phyloP scores from a whole-genome alignment of 305 asterid species.

The Rubia tinctorum region DNA sequence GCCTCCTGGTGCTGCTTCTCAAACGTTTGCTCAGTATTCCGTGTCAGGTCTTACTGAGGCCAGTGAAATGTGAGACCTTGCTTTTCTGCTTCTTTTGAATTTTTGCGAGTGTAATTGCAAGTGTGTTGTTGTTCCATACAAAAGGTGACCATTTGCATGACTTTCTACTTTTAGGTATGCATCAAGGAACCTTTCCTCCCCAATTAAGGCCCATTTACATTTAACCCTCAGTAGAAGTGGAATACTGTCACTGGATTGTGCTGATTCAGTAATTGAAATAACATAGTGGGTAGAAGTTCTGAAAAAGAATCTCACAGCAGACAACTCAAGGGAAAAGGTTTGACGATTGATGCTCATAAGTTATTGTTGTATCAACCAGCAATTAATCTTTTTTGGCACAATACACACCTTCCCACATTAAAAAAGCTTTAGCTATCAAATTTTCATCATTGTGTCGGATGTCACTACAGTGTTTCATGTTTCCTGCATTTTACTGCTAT shows the following conservation, averaged over 20 bases:
- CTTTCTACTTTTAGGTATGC: conserved; percentile 57
- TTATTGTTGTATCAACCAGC: not conserved
- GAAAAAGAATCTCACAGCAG: conserved; percentile 69
- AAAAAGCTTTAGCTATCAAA: no score
- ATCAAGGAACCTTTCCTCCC: conserved; percentile 86
- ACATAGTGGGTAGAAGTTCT: conserved; percentile 99
- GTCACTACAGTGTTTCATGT: no score
- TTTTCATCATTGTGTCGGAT: no score
- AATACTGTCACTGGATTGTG: conserved; percentile 75
- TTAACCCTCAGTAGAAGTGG: conserved; percentile 98
- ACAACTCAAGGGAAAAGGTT: conserved; percentile 93
- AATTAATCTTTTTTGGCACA: not conserved
- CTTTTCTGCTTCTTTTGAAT: conserved; percentile 11
- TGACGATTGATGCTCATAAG: conserved; percentile 3
- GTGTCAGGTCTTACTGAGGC: conserved; percentile 83
- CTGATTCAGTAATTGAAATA: conserved; percentile 91
- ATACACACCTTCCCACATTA: no score
- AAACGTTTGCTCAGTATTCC: conserved; percentile 72
- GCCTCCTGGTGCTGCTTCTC: conserved; percentile 76
- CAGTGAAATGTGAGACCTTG: conserved; percentile 61
- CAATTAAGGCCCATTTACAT: conserved; percentile 91
- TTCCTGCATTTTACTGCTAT: no score
- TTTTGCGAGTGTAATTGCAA: conserved; percentile 10
- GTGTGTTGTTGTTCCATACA: conserved; percentile 14
- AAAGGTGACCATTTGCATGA: conserved; percentile 12